phyloP scores from a whole-genome alignment of 2,329 filamentous ascomycete species.

The Tolypocladium nubicola region DNA sequence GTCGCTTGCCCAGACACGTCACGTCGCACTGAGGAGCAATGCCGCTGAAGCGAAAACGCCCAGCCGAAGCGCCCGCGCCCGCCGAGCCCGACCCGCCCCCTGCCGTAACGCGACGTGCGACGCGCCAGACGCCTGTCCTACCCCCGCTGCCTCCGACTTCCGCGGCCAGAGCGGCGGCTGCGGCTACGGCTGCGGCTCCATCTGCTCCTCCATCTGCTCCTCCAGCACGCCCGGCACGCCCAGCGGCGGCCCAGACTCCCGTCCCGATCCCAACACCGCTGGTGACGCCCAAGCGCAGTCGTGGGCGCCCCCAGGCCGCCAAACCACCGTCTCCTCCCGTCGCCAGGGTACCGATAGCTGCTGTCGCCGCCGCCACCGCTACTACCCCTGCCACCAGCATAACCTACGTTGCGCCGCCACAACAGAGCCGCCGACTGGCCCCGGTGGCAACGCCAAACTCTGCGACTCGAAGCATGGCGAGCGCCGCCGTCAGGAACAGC shows the following conservation, averaged over 20 bases:
- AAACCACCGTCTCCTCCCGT: background rate
- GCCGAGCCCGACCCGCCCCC: constrained; percentile 7
- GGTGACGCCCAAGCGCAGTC: constrained; percentile 12
- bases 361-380: background rate
- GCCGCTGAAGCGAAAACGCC: constrained; percentile 27
- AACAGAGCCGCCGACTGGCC: background rate
- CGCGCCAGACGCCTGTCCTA: constrained; percentile 26
- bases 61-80: constrained; percentile 13
- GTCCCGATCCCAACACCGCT: constrained; percentile 7
- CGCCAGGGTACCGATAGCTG: background rate
- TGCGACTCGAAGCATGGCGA: background rate
- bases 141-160: constrained; percentile 14
- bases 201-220: background rate
- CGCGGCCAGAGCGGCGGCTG: background rate
- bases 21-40: constrained; percentile 10
- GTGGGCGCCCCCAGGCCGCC: constrained; percentile 5
- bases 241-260: constrained; percentile 8
- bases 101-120: constrained; percentile 23
- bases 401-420: background rate
- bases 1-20: background rate
- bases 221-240: constrained; percentile 3
- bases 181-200: constrained; percentile 1
- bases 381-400: background rate
- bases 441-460: background rate
- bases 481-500: constrained; percentile 9